A percentile compares a stretch with the other conserved stretches of the same genome.
phyloP scores from a whole-genome alignment of 1,139 yeast species.

The Magnusiomyces magnusii region DNA sequence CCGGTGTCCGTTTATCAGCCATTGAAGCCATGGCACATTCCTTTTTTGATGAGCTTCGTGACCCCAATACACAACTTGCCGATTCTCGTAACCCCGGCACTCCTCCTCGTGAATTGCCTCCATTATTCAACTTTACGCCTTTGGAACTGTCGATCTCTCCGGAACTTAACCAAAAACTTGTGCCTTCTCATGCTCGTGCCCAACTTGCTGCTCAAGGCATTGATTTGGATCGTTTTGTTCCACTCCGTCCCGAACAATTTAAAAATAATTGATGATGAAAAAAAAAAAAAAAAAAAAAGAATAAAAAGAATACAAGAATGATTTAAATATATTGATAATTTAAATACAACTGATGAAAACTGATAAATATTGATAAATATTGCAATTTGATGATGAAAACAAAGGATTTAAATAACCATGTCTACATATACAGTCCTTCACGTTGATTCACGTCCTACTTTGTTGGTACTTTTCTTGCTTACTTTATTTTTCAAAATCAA shows the following conservation, averaged over 20 bases:
- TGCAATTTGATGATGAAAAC: too few relatives aligned
- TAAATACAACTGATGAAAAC: too few relatives aligned
- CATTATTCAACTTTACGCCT: slow-evolving; percentile 36
- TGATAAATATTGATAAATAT: too few relatives aligned
- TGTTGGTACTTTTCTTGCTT: too few relatives aligned
- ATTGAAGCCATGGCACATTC: slow-evolving; percentile 60
- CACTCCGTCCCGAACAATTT: slow-evolving; percentile 32
- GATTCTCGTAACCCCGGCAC: slow-evolving; percentile 35
- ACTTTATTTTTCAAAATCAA: too few relatives aligned
- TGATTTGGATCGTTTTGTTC: slow-evolving; percentile 34
- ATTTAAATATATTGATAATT: too few relatives aligned
- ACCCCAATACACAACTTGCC: slow-evolving; percentile 48
- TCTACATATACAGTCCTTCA: too few relatives aligned
- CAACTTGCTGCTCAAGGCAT: slow-evolving; percentile 30
- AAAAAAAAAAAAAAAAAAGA: background rate
- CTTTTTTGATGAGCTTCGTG: slow-evolving; percentile 70
- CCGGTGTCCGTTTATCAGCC: slow-evolving; percentile 61
- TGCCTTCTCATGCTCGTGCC: slow-evolving; percentile 36
- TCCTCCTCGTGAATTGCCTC: slow-evolving; percentile 35
- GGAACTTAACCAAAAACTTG: slow-evolving; percentile 33
- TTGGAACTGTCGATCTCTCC: slow-evolving; percentile 38
- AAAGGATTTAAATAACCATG: too few relatives aligned
- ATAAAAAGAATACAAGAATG: too few relatives aligned
- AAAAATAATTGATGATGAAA: background rate
- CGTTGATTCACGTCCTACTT: too few relatives aligned